phyloP scores from a whole-genome alignment of 2,329 filamentous ascomycete species.

The Microdochium paspali region DNA sequence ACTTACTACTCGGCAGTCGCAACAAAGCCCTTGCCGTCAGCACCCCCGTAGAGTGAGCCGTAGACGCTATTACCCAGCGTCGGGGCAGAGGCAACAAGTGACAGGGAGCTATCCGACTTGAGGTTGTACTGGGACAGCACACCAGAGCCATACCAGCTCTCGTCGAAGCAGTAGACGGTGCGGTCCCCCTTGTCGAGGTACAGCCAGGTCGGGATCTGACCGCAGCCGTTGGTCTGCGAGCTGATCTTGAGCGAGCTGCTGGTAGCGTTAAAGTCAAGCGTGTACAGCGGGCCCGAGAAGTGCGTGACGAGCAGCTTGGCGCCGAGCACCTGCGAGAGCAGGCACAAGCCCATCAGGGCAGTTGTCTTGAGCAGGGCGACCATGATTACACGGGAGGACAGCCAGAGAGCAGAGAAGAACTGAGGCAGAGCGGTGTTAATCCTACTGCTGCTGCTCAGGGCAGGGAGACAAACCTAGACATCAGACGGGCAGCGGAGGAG shows the following conservation, averaged over 20 bases:
- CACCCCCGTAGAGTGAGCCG: background rate
- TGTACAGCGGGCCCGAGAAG: background rate
- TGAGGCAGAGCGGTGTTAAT: too few relatives aligned
- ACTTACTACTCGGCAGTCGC: background rate
- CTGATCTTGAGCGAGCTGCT: background rate
- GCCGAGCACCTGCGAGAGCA: background rate
- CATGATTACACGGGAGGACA: background rate
- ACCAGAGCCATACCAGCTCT: background rate
- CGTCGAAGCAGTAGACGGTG: slow-evolving; percentile 1
- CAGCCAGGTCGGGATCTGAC: background rate
- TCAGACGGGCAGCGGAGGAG: background rate
- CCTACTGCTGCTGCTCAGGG: background rate
- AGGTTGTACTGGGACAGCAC: background rate
- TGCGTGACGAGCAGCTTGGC: background rate
- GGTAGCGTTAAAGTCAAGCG: background rate
- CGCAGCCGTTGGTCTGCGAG: background rate
- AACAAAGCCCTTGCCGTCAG: background rate
- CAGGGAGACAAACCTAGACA: too few relatives aligned
- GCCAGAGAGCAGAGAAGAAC: too few relatives aligned
- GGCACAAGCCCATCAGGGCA: background rate
- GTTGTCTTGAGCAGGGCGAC: background rate
- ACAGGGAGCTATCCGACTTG: background rate
- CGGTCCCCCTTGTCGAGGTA: background rate
- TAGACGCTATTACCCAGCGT: background rate
- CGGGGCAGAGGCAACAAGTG: background rate